Evolutionary conservation across 176 grass and related monocot species (phyloP), one percentile per base, ranked within the genome.

Genomic region (Bothriochloa decipiens): DNA sequence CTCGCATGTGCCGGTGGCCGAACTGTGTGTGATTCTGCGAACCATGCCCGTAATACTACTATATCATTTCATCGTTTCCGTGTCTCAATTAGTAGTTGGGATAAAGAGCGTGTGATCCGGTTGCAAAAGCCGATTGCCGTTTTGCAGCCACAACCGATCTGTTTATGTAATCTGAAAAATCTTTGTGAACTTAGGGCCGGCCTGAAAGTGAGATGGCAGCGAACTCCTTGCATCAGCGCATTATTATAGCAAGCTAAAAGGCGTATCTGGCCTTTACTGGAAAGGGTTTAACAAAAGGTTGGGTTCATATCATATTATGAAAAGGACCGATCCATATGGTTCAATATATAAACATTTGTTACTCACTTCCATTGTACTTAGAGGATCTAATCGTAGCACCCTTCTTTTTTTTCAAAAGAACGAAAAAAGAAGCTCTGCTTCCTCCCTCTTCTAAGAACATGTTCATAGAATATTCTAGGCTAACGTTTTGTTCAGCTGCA

Each of bases 121-220:
- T 46, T 55, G 52, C 52, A 18, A 43, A 2, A 71, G 22, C 39
- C 17, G 37, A 25, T 42, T 40, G 11, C 20, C 37, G 12, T 71
- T 43, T 14, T 71, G 37, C 39, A 71, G 68, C 18, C 11, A 70
- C 22, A 17, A 4, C 41, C 7, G 22, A 14, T n/a, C 16, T 57
- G 20, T 11, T 6, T 18, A 20, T 20, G 17, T 20, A 11, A 40
- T 40, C 67, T 18, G 20, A 40, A 70, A 70, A 70, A 25, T n/a
- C 37, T 41, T 6, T 70, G 11, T n/a, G 37, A 14, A 25, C 4
- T 41, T 16, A 6, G 29, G 0, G 29, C 27, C 20, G 0, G 29
- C 27, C 42, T 76, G 64, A 77, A 61, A 85, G 65, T n/a, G 49
- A 70, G 23, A 35, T 35, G 27, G 2, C 67, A 63, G 35, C 72